These are phyloP conservation scores for Puccinia triticina DNA, from an alignment of 1,284 basidiomycete genomes.

Conservation along the genomic window DNA sequence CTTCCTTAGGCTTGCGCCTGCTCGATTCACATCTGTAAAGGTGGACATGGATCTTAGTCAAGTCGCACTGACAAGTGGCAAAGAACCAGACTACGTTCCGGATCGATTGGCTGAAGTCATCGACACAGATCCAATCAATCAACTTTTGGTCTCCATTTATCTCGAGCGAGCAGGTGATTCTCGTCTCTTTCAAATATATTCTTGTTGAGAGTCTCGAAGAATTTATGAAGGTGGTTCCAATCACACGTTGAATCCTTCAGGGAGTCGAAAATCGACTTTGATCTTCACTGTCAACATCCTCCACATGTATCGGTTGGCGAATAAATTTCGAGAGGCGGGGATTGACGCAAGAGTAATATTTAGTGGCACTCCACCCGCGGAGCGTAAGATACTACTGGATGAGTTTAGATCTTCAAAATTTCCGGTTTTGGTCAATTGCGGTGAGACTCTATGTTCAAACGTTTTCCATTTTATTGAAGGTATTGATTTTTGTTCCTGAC, in stretches of 20 bases:
- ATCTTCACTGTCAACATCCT: slow-evolving; percentile 85
- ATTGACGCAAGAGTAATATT: slow-evolving; percentile 84
- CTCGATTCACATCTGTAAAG: slow-evolving; percentile 78
- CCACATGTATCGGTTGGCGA: slow-evolving; percentile 78
- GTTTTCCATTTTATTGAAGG: not conserved
- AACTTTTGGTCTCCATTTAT: slow-evolving; percentile 77
- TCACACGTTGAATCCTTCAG: slow-evolving; percentile 58
- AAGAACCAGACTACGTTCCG: slow-evolving; percentile 74
- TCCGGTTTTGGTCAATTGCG: slow-evolving; percentile 89
- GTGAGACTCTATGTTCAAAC: slow-evolving; percentile 25
- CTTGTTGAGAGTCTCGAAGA: not conserved
- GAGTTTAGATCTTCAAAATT: slow-evolving; percentile 74
- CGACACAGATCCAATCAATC: slow-evolving; percentile 75
- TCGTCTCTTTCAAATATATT: not conserved
- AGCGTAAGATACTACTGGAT: slow-evolving; percentile 70
- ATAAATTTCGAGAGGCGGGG: slow-evolving; percentile 73
- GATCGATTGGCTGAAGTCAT: slow-evolving; percentile 75
- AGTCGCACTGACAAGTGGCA: slow-evolving; percentile 67
- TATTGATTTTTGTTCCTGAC: not conserved
- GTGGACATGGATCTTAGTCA: slow-evolving; percentile 72
- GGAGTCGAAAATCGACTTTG: slow-evolving; percentile 76
- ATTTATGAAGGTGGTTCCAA: not conserved
- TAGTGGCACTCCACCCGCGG: slow-evolving; percentile 69
- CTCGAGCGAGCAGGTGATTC: slow-evolving; percentile 73
- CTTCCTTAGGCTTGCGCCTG: slow-evolving; percentile 73